Percentiles rank a stretch among this genome's conserved stretches.
Evolutionary conservation across 495 filamentous ascomycete genomes (phyloP).

Genomic region (Parachaetomium inaequale): DNA sequence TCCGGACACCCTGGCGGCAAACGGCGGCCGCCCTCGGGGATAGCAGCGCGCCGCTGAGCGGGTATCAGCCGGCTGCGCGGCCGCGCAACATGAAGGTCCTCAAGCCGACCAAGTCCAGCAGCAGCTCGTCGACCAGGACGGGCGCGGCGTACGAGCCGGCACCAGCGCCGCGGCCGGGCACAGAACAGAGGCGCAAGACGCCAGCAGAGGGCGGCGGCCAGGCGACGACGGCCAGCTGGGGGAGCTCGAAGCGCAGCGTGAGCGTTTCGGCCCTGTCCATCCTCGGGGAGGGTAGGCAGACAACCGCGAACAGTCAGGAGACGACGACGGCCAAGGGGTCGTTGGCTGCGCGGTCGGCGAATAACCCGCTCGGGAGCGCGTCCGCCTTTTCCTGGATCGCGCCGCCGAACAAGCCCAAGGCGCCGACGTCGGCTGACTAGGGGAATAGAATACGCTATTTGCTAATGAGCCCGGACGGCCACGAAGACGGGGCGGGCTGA

Average conservation of each 20-base stretch:
- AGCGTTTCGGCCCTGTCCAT: constrained; percentile 18
- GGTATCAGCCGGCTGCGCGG: constrained; percentile 55
- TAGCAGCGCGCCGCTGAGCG: constrained; percentile 46
- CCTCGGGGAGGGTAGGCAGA: constrained; percentile 10
- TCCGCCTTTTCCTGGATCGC: constrained; percentile 93
- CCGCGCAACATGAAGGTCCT: constrained; percentile 73
- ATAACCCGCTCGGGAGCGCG: constrained; percentile 87
- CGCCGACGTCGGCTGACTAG: constrained; percentile 36
- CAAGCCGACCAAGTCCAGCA: constrained; percentile 57
- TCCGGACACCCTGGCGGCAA: constrained; percentile 70
- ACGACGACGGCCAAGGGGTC: constrained; percentile 29
- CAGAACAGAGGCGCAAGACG: constrained; percentile 41
- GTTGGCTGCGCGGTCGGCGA: constrained; percentile 40
- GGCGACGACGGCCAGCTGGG: constrained; percentile 33
- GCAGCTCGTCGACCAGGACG: constrained; percentile 44
- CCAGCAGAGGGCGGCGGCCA: constrained; percentile 32
- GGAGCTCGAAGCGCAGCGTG: constrained; percentile 39
- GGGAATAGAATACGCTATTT: neutral
- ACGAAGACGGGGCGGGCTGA: neutral
- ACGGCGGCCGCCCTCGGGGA: constrained; percentile 49
- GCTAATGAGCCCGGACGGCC: neutral
- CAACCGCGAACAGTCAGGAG: neutral
- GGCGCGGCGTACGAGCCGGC: constrained; percentile 46
- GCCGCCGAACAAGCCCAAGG: constrained; percentile 38
- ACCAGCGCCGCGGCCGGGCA: constrained; percentile 33